Evolutionary conservation across 257 asterid genomes (phyloP), one percentile per base, ranked within the genome.

Genomic region (Solanum etuberosum): DNA sequence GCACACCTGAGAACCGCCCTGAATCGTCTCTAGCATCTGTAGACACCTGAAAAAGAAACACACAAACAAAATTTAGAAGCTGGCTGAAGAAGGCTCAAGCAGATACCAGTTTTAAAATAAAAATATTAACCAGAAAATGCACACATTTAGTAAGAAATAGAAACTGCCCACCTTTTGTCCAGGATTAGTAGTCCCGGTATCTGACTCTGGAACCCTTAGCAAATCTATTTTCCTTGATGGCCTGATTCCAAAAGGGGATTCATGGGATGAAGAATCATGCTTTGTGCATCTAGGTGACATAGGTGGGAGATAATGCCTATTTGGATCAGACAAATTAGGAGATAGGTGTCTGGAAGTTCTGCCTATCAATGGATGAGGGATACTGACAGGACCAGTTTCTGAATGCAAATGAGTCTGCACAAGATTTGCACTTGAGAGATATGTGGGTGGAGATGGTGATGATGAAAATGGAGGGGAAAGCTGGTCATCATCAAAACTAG

Each of bases 381-480:
- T 97, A 86, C 97, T 94, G 94, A 97, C 92, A 14, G 99, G 99
- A 67, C 95, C 92, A 88, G 96, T 96, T 91, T 93, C 98, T 57
- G 97, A 90, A 68, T 48, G 90, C 70, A 90, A 85, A 85, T 91
- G 96, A 77, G 89, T 83, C 86, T 90, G 94, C 86, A 88, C 73
- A 10, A 86, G 89, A 83, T 89, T 88, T 32, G 93, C 95, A 40
- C 91, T 88, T 13, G 90, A 87, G 48, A 86, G 70, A 83, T 91
- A 86, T 27, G 98, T 86, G 4, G 99, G 98, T 13, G 98, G 98
- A 34, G 97, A 95, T 68, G 98, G 98, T 72, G 99, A 95, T 10
- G 96, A 86, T 1, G 99, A 95, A 86, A 95, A 93, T 14, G 99
- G 99, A 85, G 99, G 99, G 48, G 99, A 96, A 91, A 95, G 93